Percentiles rank a stretch among this genome's conserved stretches.
Evolutionary conservation across 139 green algal species (phyloP).

Genomic region (Chlorella sp.): DNA sequence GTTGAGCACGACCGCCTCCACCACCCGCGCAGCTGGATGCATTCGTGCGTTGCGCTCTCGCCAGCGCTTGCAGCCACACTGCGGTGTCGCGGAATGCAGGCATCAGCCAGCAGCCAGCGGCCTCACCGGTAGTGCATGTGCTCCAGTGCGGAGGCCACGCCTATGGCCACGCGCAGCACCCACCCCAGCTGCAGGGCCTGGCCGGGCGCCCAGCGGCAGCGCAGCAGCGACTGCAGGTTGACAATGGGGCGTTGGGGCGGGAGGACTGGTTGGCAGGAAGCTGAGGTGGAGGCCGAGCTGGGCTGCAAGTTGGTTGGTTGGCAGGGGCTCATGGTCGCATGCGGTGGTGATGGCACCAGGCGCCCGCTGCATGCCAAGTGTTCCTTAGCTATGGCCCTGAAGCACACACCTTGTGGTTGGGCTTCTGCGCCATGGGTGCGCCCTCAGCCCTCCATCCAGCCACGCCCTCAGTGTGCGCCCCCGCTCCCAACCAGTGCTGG

Average conservation of each 20-base stretch:
- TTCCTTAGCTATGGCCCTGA: neutral
- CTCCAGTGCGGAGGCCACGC: conserved; percentile 49
- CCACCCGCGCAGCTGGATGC: too few species aligned
- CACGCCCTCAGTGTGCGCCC: neutral
- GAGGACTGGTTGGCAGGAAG: neutral
- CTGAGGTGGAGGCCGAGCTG: too few species aligned
- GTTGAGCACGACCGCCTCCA: too few species aligned
- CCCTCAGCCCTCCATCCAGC: conserved; percentile 39
- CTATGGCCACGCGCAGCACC: conserved; percentile 44
- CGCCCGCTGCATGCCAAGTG: too few species aligned
- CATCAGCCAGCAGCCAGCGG: neutral
- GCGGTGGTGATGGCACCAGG: too few species aligned
- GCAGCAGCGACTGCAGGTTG: conserved; percentile 38
- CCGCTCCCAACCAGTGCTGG: neutral
- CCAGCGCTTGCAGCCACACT: too few species aligned
- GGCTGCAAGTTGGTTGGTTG: too few species aligned
- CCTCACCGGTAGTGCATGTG: conserved; percentile 54
- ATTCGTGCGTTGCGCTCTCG: too few species aligned
- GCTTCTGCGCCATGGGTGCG: conserved; percentile 59
- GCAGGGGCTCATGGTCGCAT: too few species aligned
- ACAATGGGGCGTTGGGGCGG: neutral
- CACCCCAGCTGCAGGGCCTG: conserved; percentile 44
- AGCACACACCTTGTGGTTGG: conserved; percentile 51
- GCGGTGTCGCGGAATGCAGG: too few species aligned
- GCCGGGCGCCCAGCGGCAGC: conserved; percentile 54